Evolutionary conservation across 345 rosid genomes (phyloP), one percentile per base, ranked within the genome.

Genomic region (Hypericum perforatum): DNA sequence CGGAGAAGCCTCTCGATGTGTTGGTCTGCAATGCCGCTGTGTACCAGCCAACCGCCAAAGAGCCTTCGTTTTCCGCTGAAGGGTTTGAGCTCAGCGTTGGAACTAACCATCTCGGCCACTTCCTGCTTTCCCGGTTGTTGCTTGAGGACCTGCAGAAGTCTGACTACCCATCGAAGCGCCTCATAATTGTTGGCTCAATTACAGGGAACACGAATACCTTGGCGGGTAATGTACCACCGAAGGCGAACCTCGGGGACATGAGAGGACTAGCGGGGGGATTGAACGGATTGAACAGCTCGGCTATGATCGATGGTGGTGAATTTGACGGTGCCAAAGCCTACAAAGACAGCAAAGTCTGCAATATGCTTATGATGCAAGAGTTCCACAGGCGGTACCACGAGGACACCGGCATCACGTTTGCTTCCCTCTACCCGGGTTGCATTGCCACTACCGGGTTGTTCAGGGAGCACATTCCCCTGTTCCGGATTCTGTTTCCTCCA

Each of bases 201-300:
- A 92, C 96, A 73, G 98, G 98, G 41, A 92, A 92, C 74, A 85
- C 98, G 5, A 88, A 92, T 63, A 92, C 98, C 2, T 71, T 92
- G 85, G 98, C 95, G 5, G 96, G 96, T 3, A 92, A 92, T 66
- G 94, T 92, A n/a, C 98, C 98, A 22, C 96, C 98, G 0, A 92
- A 85, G 78, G 98, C 98, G 55, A 85, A 82, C 70, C 83, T 92
- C 0, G 96, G 96, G 8, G 96, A 92, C 77, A 6, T 88, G 74
- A 82, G 96, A 72, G 98, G 96, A 16, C 74, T 92, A 39, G 82
- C 89, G 0, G 86, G 90, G 5, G 98, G 98, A 9, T 67, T 92
- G 61, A 77, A 67, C 11, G 95, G 91, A 37, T 58, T 75, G 38
- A 85, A 80, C 71, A 85, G 70, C 76, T 80, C 96, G 3, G 45